Evolutionary conservation across 192 early-diverging fungal genomes (phyloP).

Genomic region (Umbelopsis isabellina): DNA sequence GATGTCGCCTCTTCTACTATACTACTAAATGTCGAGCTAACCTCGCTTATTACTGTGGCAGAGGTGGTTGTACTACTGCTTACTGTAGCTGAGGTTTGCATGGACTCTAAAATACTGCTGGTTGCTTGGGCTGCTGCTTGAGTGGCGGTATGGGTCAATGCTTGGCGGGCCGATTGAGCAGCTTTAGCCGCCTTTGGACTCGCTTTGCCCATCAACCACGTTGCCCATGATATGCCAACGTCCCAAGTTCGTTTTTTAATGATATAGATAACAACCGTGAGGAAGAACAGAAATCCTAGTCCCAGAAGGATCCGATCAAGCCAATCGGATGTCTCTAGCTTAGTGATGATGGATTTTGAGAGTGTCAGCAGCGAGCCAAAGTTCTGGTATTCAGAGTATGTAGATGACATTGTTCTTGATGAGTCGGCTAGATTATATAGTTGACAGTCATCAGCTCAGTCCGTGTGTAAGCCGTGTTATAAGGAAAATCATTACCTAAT

Average conservation of each 20-base stretch:
- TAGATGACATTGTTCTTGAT: constrained; percentile 51
- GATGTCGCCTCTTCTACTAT: constrained; percentile 1
- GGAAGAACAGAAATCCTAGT: constrained; percentile 65
- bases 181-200: not conserved
- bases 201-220: constrained; percentile 25
- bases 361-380: constrained; percentile 54
- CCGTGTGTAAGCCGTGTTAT: not conserved
- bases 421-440: constrained; percentile 54
- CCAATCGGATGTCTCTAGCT: constrained; percentile 70
- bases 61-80: not conserved
- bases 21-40: not conserved
- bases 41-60: not conserved
- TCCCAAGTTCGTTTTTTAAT: constrained; percentile 66
- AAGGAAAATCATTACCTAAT: constrained; percentile 44
- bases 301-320: constrained; percentile 63
- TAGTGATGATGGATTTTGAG: constrained; percentile 63
- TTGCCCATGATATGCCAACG: constrained; percentile 46
- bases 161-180: not conserved
- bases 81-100: not conserved
- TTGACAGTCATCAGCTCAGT: not conserved
- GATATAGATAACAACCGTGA: constrained; percentile 63
- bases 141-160: too few relatives aligned
- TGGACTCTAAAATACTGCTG: not conserved
- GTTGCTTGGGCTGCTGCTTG: not conserved
- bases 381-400: constrained; percentile 59